Percentiles rank a stretch among this genome's conserved stretches.
Conservation (phyloP, 2,329 filamentous ascomycete species). For the Xylariales sp. region DNA sequence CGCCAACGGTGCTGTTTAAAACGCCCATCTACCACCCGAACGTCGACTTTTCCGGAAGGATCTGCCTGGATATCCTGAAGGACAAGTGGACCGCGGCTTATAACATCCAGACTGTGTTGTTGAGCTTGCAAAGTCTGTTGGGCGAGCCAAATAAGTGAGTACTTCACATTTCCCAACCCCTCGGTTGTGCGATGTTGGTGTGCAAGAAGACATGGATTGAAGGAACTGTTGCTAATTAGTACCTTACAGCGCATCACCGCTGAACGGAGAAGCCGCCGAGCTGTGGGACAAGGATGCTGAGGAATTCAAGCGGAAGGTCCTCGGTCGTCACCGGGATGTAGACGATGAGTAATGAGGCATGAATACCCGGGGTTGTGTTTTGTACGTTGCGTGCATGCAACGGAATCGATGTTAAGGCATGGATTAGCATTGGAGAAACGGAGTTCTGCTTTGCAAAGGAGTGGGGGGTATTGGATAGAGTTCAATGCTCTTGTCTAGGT, state of each 20-base stretch:
- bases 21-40: slow-evolving; percentile 99
- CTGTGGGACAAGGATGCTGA: slow-evolving; percentile 86
- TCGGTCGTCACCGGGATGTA: slow-evolving; percentile 57
- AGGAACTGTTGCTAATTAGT: slow-evolving; percentile 13
- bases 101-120: slow-evolving; percentile 87
- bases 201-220: background rate
- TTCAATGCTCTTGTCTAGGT: too few species aligned
- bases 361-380: too few species aligned
- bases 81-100: slow-evolving; percentile 99
- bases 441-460: too few species aligned
- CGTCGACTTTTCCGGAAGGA: slow-evolving; percentile 93
- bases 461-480: too few species aligned
- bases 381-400: too few species aligned
- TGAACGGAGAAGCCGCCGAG: slow-evolving; percentile 94
- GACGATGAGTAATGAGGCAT: slow-evolving; percentile 62
- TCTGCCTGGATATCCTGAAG: slow-evolving; percentile 97
- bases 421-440: too few species aligned
- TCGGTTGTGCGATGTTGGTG: background rate
- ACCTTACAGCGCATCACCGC: slow-evolving; percentile 68
- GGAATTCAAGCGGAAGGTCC: slow-evolving; percentile 78
- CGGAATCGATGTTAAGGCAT: too few species aligned
- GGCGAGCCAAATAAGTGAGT: slow-evolving; percentile 97
- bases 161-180: background rate
- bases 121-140: slow-evolving; percentile 91
- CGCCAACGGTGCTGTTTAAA: slow-evolving; percentile 92